Evolutionary conservation across 495 filamentous ascomycete genomes (phyloP).

Genomic region (Tuber indicum): DNA sequence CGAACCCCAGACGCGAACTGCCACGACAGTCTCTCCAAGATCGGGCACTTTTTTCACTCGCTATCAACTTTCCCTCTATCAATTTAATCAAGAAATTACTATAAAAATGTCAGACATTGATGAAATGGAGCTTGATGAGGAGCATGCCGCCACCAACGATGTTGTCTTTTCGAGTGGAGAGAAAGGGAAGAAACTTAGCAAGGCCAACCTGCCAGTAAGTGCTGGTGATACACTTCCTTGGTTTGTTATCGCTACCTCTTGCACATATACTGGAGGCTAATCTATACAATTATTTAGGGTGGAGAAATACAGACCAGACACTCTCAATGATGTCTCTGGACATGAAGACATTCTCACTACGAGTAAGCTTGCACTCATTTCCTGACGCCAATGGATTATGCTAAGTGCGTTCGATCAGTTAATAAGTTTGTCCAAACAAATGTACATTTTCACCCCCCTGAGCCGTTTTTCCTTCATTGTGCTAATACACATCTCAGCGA

Average conservation of each 20-base stretch:
- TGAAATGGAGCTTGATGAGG: conserved; percentile 78
- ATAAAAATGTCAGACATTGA: conserved; percentile 77
- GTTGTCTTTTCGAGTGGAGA: conserved; percentile 57
- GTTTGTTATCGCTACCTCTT: conserved; percentile 47
- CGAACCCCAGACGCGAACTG: background rate
- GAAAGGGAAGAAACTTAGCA: conserved; percentile 78
- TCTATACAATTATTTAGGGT: conserved; percentile 55
- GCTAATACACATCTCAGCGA: conserved; percentile 47
- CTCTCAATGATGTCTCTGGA: conserved; percentile 87
- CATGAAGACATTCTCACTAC: conserved; percentile 96
- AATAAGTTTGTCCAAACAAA: conserved; percentile 93
- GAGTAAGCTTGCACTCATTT: conserved; percentile 40
- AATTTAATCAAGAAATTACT: background rate
- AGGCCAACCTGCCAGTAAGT: conserved; percentile 86
- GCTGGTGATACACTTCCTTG: conserved; percentile 93
- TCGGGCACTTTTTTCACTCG: background rate
- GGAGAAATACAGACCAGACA: conserved; percentile 93
- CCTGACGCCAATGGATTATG: background rate
- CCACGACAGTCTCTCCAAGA: background rate
- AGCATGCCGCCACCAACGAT: conserved; percentile 52
- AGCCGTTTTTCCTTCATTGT: background rate
- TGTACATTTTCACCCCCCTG: background rate
- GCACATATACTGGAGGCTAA: conserved; percentile 19
- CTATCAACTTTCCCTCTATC: background rate
- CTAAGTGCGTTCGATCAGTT: conserved; percentile 43